phyloP scores from a whole-genome alignment of 352 stramenopile genomes.

The Phytophthora quininea region DNA sequence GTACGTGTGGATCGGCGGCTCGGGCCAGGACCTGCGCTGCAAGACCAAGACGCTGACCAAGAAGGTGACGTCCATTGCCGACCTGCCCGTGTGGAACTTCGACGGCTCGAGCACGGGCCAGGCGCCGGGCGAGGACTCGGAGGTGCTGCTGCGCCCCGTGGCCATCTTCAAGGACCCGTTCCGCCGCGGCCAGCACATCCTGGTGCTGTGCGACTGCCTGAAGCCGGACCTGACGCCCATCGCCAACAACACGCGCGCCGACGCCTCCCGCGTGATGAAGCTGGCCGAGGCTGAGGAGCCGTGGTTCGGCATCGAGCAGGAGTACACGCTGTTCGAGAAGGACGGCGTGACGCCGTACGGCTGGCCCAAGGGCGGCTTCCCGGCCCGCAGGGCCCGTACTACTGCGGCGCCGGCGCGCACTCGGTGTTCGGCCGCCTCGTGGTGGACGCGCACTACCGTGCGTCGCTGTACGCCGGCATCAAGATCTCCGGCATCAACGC shows the following conservation, averaged over 20 bases:
- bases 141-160: constrained; percentile 93
- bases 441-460: constrained; percentile 95
- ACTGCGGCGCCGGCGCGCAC: constrained; percentile 94
- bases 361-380: constrained; percentile 91
- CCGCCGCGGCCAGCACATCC: constrained; percentile 94
- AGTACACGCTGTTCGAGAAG: constrained; percentile 95
- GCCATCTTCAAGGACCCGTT: constrained; percentile 98
- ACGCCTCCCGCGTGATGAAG: constrained; percentile 76
- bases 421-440: constrained; percentile 96
- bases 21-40: constrained; percentile 90
- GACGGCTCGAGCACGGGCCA: constrained; percentile 97
- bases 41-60: constrained; percentile 94
- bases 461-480: constrained; percentile 95
- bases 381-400: constrained; percentile 92
- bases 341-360: constrained; percentile 90
- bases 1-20: constrained; percentile 97
- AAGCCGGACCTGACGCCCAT: constrained; percentile 94
- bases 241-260: constrained; percentile 91
- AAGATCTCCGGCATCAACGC: constrained; percentile 97
- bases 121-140: constrained; percentile 96
- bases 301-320: constrained; percentile 98
- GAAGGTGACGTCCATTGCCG: constrained; percentile 66
- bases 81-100: constrained; percentile 97
- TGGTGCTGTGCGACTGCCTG: constrained; percentile 98
- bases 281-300: constrained; percentile 57